A percentile compares a stretch with the other conserved stretches of the same genome.
Evolutionary conservation across 2,329 filamentous ascomycete genomes (phyloP).

Genomic region (Aspergillus sp.): DNA sequence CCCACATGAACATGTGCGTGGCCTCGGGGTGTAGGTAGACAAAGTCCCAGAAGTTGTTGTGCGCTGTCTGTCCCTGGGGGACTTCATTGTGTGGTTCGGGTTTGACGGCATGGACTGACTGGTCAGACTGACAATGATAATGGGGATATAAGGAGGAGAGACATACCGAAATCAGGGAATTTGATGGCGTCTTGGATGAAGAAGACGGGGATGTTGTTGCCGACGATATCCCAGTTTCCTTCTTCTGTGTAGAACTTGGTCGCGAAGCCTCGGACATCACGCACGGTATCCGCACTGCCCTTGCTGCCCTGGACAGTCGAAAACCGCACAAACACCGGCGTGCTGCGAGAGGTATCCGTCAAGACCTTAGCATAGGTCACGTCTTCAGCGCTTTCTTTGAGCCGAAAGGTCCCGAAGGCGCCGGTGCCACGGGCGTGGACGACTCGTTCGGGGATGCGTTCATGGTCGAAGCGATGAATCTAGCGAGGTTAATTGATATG

Average conservation of each 20-base stretch:
- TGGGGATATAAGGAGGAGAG: too few relatives aligned
- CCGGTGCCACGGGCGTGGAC: constrained; percentile 65
- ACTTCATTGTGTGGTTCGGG: constrained; percentile 41
- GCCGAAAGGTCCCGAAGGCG: constrained; percentile 65
- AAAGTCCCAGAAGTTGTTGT: constrained; percentile 53
- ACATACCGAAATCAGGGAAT: constrained; percentile 34
- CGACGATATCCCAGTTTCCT: constrained; percentile 62
- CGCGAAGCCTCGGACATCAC: constrained; percentile 80
- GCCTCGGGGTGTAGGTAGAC: constrained; percentile 31
- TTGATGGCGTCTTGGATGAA: constrained; percentile 43
- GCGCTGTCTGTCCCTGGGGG: constrained; percentile 49
- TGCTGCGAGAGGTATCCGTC: constrained; percentile 65
- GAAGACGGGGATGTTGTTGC: constrained; percentile 42
- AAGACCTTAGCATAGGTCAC: constrained; percentile 63
- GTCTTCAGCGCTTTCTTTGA: constrained; percentile 62
- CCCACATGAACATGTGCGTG: constrained; percentile 34
- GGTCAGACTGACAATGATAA: too few relatives aligned
- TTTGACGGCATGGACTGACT: constrained; percentile 37
- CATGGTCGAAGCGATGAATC: constrained; percentile 69
- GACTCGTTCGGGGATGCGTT: constrained; percentile 66
- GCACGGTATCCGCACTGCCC: constrained; percentile 75
- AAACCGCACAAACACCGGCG: constrained; percentile 67
- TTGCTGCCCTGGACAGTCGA: constrained; percentile 74
- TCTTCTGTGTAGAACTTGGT: constrained; percentile 75
- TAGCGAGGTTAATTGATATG: constrained; percentile 14